phyloP scores from a whole-genome alignment of 225 moss, liverwort and hornwort species.

The Physcomitrium patens region DNA sequence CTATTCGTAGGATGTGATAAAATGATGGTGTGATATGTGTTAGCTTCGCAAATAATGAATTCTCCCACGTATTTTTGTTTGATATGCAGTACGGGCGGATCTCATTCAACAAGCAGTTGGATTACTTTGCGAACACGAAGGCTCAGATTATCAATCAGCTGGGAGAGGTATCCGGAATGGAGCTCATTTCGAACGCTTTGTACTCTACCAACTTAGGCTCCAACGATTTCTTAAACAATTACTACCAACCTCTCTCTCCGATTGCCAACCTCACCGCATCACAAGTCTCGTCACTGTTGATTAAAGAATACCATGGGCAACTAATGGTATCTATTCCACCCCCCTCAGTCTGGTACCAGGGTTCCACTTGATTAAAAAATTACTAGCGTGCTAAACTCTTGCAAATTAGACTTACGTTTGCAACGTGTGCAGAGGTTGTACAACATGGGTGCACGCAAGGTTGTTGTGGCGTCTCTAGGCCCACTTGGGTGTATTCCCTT shows the following conservation, averaged over 20 bases:
- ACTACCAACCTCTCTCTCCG: constrained; percentile 50
- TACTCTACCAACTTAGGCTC: constrained; percentile 67
- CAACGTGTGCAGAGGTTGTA: constrained; percentile 52
- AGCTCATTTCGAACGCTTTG: constrained; percentile 41
- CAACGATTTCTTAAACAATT: constrained; percentile 81
- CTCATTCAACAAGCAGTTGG: constrained; percentile 56
- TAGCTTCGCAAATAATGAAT: no score
- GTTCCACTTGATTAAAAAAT: neutral
- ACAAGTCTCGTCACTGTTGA: constrained; percentile 28
- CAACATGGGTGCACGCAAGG: constrained; percentile 54
- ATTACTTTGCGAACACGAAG: constrained; percentile 56
- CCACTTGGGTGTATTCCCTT: constrained; percentile 77
- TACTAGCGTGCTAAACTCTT: rapidly evolving
- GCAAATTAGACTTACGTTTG: neutral
- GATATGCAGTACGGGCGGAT: constrained; percentile 38
- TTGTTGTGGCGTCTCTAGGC: constrained; percentile 51
- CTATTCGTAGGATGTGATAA: neutral
- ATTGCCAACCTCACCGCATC: constrained; percentile 26
- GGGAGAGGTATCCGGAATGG: constrained; percentile 41
- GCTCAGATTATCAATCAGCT: constrained; percentile 42
- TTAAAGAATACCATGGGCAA: constrained; percentile 25
- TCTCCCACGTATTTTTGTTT: neutral
- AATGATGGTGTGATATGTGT: no score
- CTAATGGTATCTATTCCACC: constrained; percentile 24
- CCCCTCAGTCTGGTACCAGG: neutral